Percentiles rank a stretch among this genome's conserved stretches.
Evolutionary conservation across 2,329 filamentous ascomycete species (phyloP).

Genomic region (Monosporascus sp.): DNA sequence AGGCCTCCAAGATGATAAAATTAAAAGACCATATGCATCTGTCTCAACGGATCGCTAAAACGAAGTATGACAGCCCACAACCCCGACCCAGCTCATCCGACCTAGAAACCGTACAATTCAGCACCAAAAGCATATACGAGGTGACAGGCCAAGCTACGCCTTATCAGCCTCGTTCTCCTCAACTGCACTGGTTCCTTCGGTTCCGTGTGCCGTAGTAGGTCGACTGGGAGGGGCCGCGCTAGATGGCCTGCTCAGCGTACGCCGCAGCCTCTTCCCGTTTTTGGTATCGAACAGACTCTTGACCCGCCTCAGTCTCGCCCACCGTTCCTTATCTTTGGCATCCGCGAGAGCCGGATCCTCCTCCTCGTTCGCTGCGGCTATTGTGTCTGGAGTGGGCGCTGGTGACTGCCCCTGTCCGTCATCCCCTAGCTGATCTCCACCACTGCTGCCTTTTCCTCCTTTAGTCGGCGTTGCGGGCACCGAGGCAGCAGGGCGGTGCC

Average conservation of each 20-base stretch:
- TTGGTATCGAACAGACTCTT: constrained; percentile 68
- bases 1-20: no score
- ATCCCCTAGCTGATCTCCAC: constrained; percentile 7
- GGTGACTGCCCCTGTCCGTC: constrained; percentile 14
- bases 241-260: constrained; percentile 35
- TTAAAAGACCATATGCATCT: no score
- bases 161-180: constrained; percentile 11
- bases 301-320: constrained; percentile 65
- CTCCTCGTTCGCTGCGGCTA: constrained; percentile 36
- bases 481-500: constrained; percentile 21
- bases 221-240: constrained; percentile 28
- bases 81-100: no score
- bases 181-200: constrained; percentile 11
- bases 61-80: no score
- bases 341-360: constrained; percentile 42
- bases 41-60: no score
- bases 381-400: constrained; percentile 14
- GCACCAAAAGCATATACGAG: no score
- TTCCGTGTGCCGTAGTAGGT: constrained; percentile 20
- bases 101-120: no score
- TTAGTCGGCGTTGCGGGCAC: constrained; percentile 20
- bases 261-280: constrained; percentile 47
- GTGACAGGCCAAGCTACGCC: no score
- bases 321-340: constrained; percentile 65
- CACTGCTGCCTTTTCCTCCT: constrained; percentile 1